Evolutionary conservation across 1,284 basidiomycete species (phyloP).

Genomic region (Ustilago lituana): DNA sequence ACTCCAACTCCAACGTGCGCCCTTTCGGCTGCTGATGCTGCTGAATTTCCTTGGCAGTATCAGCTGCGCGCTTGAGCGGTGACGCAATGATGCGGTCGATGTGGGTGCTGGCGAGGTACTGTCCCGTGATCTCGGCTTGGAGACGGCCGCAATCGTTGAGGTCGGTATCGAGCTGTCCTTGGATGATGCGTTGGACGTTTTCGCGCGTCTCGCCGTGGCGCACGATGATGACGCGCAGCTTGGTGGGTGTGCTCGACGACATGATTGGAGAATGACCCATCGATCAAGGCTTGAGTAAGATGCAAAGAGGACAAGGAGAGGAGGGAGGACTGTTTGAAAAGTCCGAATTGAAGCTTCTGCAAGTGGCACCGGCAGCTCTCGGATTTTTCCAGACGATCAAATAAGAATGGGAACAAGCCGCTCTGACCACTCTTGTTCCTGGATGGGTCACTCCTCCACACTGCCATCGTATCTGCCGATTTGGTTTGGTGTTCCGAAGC

Average conservation of each 20-base stretch:
- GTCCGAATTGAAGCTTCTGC: too few species aligned
- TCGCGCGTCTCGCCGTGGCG: conserved; percentile 65
- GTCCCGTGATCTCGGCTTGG: conserved; percentile 56
- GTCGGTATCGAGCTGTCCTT: conserved; percentile 64
- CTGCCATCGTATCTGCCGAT: too few species aligned
- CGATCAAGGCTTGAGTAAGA: too few species aligned
- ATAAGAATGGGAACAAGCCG: too few species aligned
- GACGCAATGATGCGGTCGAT: conserved; percentile 60
- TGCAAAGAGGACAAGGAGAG: too few species aligned
- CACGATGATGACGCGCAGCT: conserved; percentile 54
- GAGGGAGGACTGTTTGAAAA: too few species aligned
- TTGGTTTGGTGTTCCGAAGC: too few species aligned
- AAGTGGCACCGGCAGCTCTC: too few species aligned
- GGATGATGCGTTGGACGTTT: conserved; percentile 63
- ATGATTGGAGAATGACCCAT: too few species aligned
- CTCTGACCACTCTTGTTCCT: too few species aligned
- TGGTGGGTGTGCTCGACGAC: conserved; percentile 1
- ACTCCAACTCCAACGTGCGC: conserved; percentile 16
- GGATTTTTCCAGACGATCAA: too few species aligned
- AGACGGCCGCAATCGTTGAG: conserved; percentile 54
- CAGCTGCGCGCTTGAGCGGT: conserved; percentile 53
- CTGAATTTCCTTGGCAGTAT: conserved; percentile 38
- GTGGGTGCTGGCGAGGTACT: conserved; percentile 35
- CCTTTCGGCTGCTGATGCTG: conserved; percentile 1
- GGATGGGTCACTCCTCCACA: too few species aligned